Base-by-base conservation (phyloP, 2,329 filamentous ascomycete genomes). In the Sclerotinia glacialis region DNA sequence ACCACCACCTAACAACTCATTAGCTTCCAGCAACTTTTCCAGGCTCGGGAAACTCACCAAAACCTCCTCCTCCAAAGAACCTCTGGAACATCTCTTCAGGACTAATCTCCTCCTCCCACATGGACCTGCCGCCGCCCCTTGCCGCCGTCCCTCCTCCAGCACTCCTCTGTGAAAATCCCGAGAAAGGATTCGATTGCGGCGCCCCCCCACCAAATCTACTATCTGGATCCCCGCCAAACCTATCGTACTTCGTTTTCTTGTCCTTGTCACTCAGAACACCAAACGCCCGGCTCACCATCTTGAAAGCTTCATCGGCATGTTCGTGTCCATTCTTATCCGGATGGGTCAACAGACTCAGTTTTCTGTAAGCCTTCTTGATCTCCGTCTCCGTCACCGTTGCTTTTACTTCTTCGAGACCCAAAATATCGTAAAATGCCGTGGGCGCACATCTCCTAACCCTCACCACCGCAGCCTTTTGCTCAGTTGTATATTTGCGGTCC, bases 281-380 rank as follows among this genome's bases (percentile, higher is more conserved):
- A 78, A 99, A 99, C 21, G 95, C 95, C 73, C 92, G 86, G 75
- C 92, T 91, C 31, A 99, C 93, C 91, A 97, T 91, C 83, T 99
- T 99, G 82, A 99, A 99, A 42, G 95, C 95, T 81, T 99, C 95
- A 77, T 97, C 95, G 65, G 95, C 94, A 68, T 96, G 88, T 47
- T 94, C 89, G 78, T 97, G 93, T 61, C 93, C 93, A 83, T 99
- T 99, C 83, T 99, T 99, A 83, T 99, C 95, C 70, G 95, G 95
- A 82, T 99, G 95, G 68, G 95, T 99, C 76, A 98, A 83, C 74
- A 99, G 82, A 77, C 91, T 95, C 77, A 96, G 85, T 80, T 97
- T 98, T 76, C 94, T 87, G 80, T 99, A 99, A 8, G 95, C 94
- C 82, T 98, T 98, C 79, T 98, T 99, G 77, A 99, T 93, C 75